A percentile compares a stretch with the other conserved stretches of the same genome.
Conservation (phyloP, 2,329 filamentous ascomycete species). For the Hawksworthiomyces lignivorus region DNA sequence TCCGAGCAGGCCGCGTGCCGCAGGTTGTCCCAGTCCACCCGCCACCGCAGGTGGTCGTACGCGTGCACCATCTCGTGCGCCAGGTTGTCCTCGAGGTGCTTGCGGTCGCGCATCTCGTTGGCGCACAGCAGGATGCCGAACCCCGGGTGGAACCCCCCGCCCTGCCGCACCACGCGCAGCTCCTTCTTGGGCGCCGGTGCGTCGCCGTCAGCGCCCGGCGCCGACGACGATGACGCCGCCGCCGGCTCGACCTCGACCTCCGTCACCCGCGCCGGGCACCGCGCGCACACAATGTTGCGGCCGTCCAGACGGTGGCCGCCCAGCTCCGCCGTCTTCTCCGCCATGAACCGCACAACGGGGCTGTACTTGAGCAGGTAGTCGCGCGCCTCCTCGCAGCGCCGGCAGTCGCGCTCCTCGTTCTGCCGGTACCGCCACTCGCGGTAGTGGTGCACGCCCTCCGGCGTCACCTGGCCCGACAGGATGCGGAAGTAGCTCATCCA, state of each 20-base stretch:
- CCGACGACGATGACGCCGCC: neutral
- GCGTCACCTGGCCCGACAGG: constrained; percentile 63
- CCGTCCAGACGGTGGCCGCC: constrained; percentile 63
- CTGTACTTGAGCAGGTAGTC: constrained; percentile 81
- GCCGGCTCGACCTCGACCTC: constrained; percentile 35
- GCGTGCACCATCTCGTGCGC: constrained; percentile 98
- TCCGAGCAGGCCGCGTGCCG: constrained; percentile 91
- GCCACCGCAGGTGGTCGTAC: constrained; percentile 87
- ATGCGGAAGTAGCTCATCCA: constrained; percentile 86
- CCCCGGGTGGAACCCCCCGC: constrained; percentile 77
- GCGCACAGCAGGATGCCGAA: constrained; percentile 89
- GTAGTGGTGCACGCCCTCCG: constrained; percentile 65
- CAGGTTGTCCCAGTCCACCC: constrained; percentile 74
- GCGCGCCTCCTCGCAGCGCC: constrained; percentile 70
- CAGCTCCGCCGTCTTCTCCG: constrained; percentile 69
- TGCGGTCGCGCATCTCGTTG: constrained; percentile 74
- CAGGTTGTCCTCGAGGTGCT: constrained; percentile 86
- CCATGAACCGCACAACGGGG: constrained; percentile 80
- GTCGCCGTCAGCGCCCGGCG: neutral
- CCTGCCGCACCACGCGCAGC: constrained; percentile 50
- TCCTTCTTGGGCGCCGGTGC: constrained; percentile 2
- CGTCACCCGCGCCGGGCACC: constrained; percentile 58
- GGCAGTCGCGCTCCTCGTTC: constrained; percentile 72
- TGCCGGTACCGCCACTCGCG: constrained; percentile 66
- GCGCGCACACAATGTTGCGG: constrained; percentile 71